Evolutionary conservation across 495 filamentous ascomycete genomes (phyloP), one percentile per base, ranked within the genome.

Genomic region (Clavariopsis aquatica): DNA sequence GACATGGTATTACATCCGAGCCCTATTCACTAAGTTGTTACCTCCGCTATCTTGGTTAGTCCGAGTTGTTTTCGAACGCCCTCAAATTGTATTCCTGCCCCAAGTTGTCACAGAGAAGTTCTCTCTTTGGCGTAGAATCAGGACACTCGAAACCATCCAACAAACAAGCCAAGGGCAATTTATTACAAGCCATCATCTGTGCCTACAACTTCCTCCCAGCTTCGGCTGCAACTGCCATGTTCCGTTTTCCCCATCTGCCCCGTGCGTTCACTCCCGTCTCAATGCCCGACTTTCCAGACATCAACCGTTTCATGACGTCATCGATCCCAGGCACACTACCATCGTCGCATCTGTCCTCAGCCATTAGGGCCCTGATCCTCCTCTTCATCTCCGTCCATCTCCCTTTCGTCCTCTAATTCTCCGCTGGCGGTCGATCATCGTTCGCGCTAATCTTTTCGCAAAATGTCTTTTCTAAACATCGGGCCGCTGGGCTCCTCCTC

Each of bases 251-350:
- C 38, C 38, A 17, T 43, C 13, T 17, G 31, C 4, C 5, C 13
- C 38, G 4, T 17, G 5, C 38, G 38, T 43, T 6, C 38, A 17
- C 13, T 10, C 8, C 38, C 26, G 47, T 49, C 24, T 49, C 47
- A 27, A 24, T 23, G 47, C 24, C 47, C 47, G 47, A 49, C 20
- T 49, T 49, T 27, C 19, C 29, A 56, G 34, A 56, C 52, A 43
- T 2, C 52, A 58, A 49, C n/a, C 24, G 59, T 62, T 54, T 62
- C 59, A 54, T 62, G 59, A 62, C 59, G 49, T 62, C 49, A 54
- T 29, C 8, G 27, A 59, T 19, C 38, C 27, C 3, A 49, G 17
- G 28, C 22, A 41, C 36, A 31, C 22, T 41, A 13, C 23, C 24
- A 19, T 41, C 29, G 10, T 8, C 26, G 13, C 43, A 47, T 23